phyloP scores from a whole-genome alignment of 2,329 filamentous ascomycete species.

The Ophioceras dolichostomum region DNA sequence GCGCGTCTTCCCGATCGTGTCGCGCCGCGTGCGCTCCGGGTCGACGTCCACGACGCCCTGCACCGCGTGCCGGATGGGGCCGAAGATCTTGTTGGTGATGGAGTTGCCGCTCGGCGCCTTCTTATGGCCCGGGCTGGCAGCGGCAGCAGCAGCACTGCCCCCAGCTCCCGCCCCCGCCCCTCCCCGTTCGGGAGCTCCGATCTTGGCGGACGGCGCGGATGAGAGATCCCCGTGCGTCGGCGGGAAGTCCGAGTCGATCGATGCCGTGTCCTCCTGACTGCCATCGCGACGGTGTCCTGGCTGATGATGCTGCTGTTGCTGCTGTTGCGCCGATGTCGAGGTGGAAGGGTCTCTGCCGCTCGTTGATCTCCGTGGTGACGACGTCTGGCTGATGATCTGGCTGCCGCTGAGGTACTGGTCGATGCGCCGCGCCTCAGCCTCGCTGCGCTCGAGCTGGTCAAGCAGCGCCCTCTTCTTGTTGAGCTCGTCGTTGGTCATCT shows the following conservation, averaged over 20 bases:
- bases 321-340: slow-evolving; percentile 7
- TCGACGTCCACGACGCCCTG: slow-evolving; percentile 95
- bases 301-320: too few relatives aligned
- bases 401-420: slow-evolving; percentile 80
- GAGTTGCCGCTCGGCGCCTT: slow-evolving; percentile 81
- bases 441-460: slow-evolving; percentile 84
- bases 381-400: slow-evolving; percentile 46
- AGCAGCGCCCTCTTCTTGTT: slow-evolving; percentile 74
- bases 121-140: slow-evolving; percentile 45
- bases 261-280: slow-evolving; percentile 66
- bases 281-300: slow-evolving; percentile 44
- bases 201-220: slow-evolving; percentile 58
- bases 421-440: slow-evolving; percentile 83
- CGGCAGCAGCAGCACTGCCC: too few relatives aligned
- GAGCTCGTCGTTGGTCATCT: slow-evolving; percentile 91
- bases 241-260: slow-evolving; percentile 92
- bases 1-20: slow-evolving; percentile 90
- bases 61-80: slow-evolving; percentile 86
- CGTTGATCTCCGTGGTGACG: slow-evolving; percentile 60
- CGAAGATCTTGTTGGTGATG: slow-evolving; percentile 88
- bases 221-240: slow-evolving; percentile 68
- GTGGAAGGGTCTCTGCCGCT: slow-evolving; percentile 38
- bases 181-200: slow-evolving; percentile 50
- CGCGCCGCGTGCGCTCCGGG: slow-evolving; percentile 80
- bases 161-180: slow-evolving; percentile 23